phyloP scores from a whole-genome alignment of 1,284 basidiomycete genomes.

The Cutaneotrichosporon mucoides region DNA sequence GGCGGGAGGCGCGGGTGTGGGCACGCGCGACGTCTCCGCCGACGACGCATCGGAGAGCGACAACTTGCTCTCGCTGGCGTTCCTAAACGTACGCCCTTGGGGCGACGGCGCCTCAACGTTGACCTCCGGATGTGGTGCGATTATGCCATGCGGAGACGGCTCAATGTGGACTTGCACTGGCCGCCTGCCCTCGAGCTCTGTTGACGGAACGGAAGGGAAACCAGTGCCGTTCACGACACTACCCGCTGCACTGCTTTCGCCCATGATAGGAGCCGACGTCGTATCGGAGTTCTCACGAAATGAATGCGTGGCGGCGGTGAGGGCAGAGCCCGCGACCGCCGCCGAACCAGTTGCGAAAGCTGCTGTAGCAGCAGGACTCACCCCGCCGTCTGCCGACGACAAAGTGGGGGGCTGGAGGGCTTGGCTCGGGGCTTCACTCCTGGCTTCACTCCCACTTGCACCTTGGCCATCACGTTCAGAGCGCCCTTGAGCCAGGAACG shows the following conservation, averaged over 20 bases:
- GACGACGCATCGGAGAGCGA: neutral
- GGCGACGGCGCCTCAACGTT: slow-evolving; percentile 9
- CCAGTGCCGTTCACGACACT: neutral
- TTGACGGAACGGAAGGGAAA: slow-evolving; percentile 1
- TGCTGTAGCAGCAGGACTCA: neutral
- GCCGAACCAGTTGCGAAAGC: neutral
- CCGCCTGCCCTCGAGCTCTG: neutral
- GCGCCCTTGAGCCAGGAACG: neutral
- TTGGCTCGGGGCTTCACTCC: neutral
- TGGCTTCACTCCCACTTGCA: slow-evolving; percentile 1
- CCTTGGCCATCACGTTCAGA: neutral
- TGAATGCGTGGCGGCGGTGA: slow-evolving; percentile 4
- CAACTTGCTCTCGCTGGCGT: neutral
- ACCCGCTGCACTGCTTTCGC: neutral
- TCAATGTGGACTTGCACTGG: slow-evolving; percentile 40
- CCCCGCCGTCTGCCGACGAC: neutral
- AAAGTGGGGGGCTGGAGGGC: neutral
- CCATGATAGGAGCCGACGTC: neutral
- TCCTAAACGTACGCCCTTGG: neutral
- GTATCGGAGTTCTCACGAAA: slow-evolving; percentile 6
- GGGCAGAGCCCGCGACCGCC: neutral
- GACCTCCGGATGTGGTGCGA: neutral
- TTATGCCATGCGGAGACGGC: slow-evolving; percentile 27
- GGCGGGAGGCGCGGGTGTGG: slow-evolving; percentile 1
- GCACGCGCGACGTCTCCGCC: neutral